These are phyloP conservation scores for Zymoseptoria passerinii DNA, from an alignment of 2,329 filamentous ascomycete genomes.

Conservation along the genomic window DNA sequence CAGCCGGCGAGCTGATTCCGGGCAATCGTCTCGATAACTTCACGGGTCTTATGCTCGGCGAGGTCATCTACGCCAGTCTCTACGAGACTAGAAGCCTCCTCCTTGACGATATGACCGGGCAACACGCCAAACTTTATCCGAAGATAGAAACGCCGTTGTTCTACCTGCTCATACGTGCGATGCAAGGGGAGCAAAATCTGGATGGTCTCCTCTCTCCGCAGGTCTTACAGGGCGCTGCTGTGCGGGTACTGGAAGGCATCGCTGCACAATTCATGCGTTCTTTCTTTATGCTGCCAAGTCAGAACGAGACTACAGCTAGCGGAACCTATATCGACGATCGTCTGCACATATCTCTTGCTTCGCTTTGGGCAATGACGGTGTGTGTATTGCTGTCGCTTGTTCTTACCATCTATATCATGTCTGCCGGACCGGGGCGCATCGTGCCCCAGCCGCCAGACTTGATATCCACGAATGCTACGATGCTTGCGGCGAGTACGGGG, in stretches of 20 bases:
- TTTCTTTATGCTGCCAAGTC: not conserved
- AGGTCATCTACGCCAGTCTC: not conserved
- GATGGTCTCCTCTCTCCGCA: not conserved
- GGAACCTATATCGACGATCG: not conserved
- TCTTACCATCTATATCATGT: not conserved
- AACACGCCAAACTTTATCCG: not conserved
- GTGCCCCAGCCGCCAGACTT: not conserved
- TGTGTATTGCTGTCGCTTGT: not conserved
- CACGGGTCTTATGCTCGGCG: constrained; percentile 1
- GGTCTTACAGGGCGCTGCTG: not conserved
- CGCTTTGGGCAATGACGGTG: not conserved
- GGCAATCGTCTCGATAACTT: not conserved
- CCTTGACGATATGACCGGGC: not conserved
- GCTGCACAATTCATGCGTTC: not conserved
- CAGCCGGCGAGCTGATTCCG: not conserved
- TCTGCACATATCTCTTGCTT: not conserved
- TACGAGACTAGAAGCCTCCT: not conserved
- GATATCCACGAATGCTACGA: not conserved
- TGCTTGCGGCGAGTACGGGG: constrained; percentile 1
- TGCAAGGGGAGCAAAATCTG: not conserved
- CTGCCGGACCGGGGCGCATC: not conserved
- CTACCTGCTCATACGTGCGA: not conserved
- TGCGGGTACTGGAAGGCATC: not conserved
- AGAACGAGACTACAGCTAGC: not conserved
- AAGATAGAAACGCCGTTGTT: not conserved